phyloP scores from a whole-genome alignment of 2,329 filamentous ascomycete species.

The Decorospora gaudefroyi region DNA sequence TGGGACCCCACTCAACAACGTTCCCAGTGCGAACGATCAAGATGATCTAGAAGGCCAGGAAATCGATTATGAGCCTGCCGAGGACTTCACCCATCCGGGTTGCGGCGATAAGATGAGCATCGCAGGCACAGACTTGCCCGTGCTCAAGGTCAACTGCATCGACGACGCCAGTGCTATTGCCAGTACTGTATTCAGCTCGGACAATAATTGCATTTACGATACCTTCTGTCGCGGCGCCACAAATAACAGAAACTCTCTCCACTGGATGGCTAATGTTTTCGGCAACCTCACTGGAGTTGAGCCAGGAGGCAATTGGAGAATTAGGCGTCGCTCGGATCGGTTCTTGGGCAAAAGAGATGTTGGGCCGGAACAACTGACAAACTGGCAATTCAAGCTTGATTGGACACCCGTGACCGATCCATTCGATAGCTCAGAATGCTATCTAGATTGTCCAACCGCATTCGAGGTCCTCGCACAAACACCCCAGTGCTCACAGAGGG shows the following conservation, averaged over 20 bases:
- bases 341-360: background rate
- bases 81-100: background rate
- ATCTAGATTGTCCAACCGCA: background rate
- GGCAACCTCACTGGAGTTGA: background rate
- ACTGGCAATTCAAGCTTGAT: slow-evolving; percentile 2
- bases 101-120: background rate
- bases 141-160: background rate
- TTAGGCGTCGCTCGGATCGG: background rate
- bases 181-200: background rate
- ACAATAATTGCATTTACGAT: background rate
- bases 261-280: slow-evolving; percentile 2
- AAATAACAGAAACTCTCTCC: slow-evolving; percentile 1
- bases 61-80: background rate
- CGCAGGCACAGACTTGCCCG: background rate
- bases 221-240: background rate
- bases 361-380: background rate
- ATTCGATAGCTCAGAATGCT: background rate
- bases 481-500: background rate
- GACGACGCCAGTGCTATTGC: background rate
- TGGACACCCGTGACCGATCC: background rate
- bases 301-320: background rate
- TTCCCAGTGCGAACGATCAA: background rate
- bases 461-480: background rate
- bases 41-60: background rate
- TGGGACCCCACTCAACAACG: background rate